These are phyloP conservation scores for Thelonectria discophora DNA, from an alignment of 2,329 filamentous ascomycete species.

Conservation along the genomic window DNA sequence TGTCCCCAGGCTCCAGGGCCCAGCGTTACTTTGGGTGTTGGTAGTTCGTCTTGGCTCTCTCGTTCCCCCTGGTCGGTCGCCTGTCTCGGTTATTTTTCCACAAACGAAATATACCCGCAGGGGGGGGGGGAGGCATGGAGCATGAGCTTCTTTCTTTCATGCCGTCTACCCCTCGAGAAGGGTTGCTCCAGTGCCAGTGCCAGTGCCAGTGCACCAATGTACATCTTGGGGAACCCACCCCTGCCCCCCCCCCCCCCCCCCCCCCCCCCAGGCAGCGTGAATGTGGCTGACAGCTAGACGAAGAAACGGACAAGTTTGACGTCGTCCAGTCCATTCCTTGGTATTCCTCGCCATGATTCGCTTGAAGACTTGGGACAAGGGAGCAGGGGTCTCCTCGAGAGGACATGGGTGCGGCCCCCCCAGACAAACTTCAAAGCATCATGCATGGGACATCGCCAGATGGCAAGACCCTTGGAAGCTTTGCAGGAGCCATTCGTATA, in stretches of 20 bases:
- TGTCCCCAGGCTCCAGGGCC: conserved; percentile 5
- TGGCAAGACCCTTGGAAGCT: conserved; percentile 13
- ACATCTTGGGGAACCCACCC: no score
- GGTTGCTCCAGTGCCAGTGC: no score
- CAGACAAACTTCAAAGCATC: conserved; percentile 1
- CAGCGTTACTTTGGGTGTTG: conserved; percentile 17
- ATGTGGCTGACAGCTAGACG: conserved; percentile 5
- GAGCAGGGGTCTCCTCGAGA: conserved; percentile 10
- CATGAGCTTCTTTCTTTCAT: no score
- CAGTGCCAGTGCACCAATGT: no score
- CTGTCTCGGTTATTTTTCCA: conserved; percentile 29
- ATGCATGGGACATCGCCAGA: conserved; percentile 13
- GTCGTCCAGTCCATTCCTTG: conserved; percentile 3
- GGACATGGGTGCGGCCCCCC: conserved; percentile 16
- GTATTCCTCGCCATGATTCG: conserved; percentile 14
- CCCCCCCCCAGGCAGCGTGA: neutral
- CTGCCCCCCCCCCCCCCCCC: conserved; percentile 6
- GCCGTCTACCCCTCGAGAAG: neutral
- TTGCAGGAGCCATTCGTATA: neutral
- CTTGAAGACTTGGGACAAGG: conserved; percentile 9
- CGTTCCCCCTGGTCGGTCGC: conserved; percentile 10
- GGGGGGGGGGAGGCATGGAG: no score
- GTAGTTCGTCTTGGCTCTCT: conserved; percentile 18
- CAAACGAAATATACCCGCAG: neutral
- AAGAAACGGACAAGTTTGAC: conserved; percentile 6